A percentile compares a stretch with the other conserved stretches of the same genome.
Conservation (phyloP, 345 rosid species). For the Angophora floribunda region DNA sequence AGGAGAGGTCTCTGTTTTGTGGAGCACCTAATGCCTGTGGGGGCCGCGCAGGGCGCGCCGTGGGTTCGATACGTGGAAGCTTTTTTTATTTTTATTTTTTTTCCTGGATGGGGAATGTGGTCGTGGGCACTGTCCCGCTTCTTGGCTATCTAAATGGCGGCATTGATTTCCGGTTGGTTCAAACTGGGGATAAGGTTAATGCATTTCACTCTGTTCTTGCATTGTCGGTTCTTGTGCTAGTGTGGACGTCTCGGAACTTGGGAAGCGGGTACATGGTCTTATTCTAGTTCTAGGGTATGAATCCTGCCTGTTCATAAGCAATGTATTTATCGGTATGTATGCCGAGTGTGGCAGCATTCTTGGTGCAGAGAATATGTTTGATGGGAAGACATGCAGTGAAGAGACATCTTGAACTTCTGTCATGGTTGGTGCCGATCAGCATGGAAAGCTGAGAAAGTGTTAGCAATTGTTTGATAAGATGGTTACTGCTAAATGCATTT, state of each 20-base stretch:
- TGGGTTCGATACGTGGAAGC: not conserved
- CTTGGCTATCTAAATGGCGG: not conserved
- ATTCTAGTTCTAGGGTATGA: not conserved
- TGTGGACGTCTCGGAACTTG: not conserved
- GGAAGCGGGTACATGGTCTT: not conserved
- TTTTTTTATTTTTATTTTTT: not conserved
- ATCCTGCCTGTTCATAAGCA: not conserved
- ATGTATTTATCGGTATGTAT: not conserved
- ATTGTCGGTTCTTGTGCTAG: not conserved
- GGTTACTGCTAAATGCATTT: not conserved
- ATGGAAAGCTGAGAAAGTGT: not conserved
- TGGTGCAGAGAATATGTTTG: not conserved
- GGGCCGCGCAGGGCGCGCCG: not conserved
- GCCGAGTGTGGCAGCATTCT: not conserved
- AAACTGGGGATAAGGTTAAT: not conserved
- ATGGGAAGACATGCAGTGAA: not conserved
- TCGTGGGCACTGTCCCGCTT: not conserved
- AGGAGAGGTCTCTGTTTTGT: not conserved
- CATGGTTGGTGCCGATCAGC: not conserved
- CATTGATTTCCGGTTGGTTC: not conserved
- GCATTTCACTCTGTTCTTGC: not conserved
- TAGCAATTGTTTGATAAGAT: not conserved
- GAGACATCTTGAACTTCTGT: not conserved
- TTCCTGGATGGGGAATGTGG: not conserved
- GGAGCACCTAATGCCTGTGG: not conserved